These are phyloP conservation scores for Podila epigama DNA, from an alignment of 192 early-diverging fungal species.

Conservation along the genomic window DNA sequence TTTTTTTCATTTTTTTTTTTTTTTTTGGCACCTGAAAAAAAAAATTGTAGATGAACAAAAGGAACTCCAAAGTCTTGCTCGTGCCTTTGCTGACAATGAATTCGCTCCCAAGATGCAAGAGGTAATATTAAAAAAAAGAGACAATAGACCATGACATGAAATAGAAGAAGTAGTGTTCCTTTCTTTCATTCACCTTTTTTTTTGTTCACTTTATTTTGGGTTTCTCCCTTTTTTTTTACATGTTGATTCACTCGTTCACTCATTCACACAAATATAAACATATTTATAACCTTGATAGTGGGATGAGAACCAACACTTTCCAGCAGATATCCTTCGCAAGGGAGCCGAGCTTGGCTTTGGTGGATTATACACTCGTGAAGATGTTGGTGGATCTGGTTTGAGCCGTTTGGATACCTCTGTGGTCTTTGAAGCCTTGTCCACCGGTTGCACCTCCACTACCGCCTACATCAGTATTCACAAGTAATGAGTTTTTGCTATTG, in stretches of 20 bases:
- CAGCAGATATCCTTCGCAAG: constrained; percentile 54
- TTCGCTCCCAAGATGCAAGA: constrained; percentile 64
- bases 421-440: constrained; percentile 63
- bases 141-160: background rate
- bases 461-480: constrained; percentile 69
- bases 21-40: background rate
- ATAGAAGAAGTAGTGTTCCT: too few relatives aligned
- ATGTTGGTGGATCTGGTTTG: constrained; percentile 61
- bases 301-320: constrained; percentile 60
- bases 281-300: constrained; percentile 40
- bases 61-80: constrained; percentile 57
- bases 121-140: background rate
- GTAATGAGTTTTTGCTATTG: too few relatives aligned
- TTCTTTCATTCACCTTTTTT: too few relatives aligned
- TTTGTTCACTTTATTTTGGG: too few relatives aligned
- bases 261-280: background rate
- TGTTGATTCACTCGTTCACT: background rate
- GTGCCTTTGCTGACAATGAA: constrained; percentile 60
- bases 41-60: constrained; percentile 51
- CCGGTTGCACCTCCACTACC: constrained; percentile 60
- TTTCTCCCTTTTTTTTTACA: too few relatives aligned
- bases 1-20: background rate
- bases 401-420: constrained; percentile 57
- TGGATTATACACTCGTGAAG: constrained; percentile 51
- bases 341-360: constrained; percentile 67